Conservation (phyloP, 352 stramenopile species). For the Phytophthora lateralis region DNA sequence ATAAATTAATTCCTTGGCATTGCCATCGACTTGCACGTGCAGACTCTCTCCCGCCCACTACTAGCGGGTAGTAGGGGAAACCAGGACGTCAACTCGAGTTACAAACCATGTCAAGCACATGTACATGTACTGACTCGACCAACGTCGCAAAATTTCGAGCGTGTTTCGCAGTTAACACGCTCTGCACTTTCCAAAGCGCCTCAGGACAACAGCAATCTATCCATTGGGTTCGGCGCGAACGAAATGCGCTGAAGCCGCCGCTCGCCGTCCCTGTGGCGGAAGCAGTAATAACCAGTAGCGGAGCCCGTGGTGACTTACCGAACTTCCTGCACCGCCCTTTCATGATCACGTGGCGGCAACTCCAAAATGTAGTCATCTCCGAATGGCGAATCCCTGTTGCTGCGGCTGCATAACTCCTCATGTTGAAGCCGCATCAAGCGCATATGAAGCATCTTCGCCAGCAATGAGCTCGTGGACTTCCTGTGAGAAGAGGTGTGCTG, state of each 20-base stretch:
- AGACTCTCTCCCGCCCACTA: constrained; percentile 22
- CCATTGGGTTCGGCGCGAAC: background rate
- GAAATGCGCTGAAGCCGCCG: background rate
- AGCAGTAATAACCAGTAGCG: background rate
- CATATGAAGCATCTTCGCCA: constrained; percentile 1
- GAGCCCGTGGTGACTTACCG: background rate
- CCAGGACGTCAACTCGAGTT: constrained; percentile 1
- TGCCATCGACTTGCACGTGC: background rate
- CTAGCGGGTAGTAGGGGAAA: constrained; percentile 18
- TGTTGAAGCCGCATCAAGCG: background rate
- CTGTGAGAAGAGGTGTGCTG: background rate
- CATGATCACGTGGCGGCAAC: constrained; percentile 19
- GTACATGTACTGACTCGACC: constrained; percentile 29
- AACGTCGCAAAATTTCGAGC: constrained; percentile 19
- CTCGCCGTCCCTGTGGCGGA: background rate
- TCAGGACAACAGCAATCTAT: background rate
- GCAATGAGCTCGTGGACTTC: background rate
- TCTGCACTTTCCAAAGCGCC: background rate
- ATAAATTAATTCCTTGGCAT: background rate
- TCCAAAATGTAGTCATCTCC: constrained; percentile 26
- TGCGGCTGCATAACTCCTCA: background rate
- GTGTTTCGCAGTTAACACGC: constrained; percentile 8
- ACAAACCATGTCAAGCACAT: constrained; percentile 14
- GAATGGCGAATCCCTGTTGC: background rate
- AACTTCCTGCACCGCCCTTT: constrained; percentile 11